Base-by-base conservation (phyloP, 202 grass and related monocot species). In the Saccharum hybrid region DNA sequence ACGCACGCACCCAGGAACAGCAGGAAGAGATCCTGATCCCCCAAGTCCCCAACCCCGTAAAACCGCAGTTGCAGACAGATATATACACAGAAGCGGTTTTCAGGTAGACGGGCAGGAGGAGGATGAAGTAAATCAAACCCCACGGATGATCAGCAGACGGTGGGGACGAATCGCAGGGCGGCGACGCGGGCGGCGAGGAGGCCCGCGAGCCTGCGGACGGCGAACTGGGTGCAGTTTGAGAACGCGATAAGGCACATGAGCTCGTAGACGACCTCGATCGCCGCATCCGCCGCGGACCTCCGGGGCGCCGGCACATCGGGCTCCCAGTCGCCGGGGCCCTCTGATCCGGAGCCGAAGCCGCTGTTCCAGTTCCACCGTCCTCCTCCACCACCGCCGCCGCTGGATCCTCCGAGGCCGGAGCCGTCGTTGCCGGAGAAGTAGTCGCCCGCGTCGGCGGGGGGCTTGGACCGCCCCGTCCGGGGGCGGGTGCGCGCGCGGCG, bases 191-290 rank as follows among this genome's bases (percentile, higher is more conserved):
- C 81, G 9, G 84, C 65, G 37, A 94, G 78, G 26, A 94, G 72
- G 1, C 82, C 81, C 2, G 84, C 92, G 40, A 94, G 79, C 87
- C 88, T 91, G 79, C 88, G 85, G 56, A 89, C 39, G 30, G 92
- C 92, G 60, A 94, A 94, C 59, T 90, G 92, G 71, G 92, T 87
- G 92, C 92, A 94, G 79, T 91, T 94, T 49, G 92, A 94, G 64
- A 94, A 76, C 11, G 92, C 89, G 75, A 94, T 66, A 30, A 90
- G 90, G 61, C 92, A 94, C 87, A 94, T 83, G 81, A 91, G 82
- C 78, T 85, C 81, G 74, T 94, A 94, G 10, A 94, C 67, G 54
- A 91, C 68, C 83, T 84, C 89, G 7, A 94, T 59, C 6, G 87
- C 89, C 0, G 83, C 76, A 56, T 88, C 85, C 28, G 74, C 77